Percentiles rank a stretch among this genome's conserved stretches.
Conservation (phyloP, 106 monocot genomes). For the Allium fistulosum region DNA sequence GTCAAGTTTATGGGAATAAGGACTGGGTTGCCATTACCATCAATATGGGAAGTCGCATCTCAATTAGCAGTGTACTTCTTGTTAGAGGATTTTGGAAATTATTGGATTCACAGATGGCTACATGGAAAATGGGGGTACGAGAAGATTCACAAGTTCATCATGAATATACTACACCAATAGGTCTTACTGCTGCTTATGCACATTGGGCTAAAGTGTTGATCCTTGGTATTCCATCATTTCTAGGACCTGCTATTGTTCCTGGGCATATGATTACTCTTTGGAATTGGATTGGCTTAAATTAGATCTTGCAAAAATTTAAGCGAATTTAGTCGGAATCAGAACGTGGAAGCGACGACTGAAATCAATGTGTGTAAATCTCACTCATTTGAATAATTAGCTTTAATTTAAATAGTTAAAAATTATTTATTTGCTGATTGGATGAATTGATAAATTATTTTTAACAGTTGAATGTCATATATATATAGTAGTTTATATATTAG, state of each 20-base stretch:
- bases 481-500: too few species aligned
- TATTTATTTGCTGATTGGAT: too few species aligned
- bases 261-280: conserved; percentile 89
- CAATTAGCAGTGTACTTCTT: conserved; percentile 77
- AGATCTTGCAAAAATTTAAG: too few species aligned
- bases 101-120: conserved; percentile 82
- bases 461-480: too few species aligned
- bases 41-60: conserved; percentile 47
- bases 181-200: conserved; percentile 85
- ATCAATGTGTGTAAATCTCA: too few species aligned
- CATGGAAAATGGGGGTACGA: conserved; percentile 79
- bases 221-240: conserved; percentile 80
- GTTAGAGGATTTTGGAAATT: conserved; percentile 84
- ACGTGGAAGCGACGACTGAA: too few species aligned
- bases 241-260: conserved; percentile 71
- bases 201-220: conserved; percentile 88
- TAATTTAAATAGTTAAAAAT: too few species aligned
- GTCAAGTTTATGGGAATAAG: conserved; percentile 85
- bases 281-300: too few species aligned
- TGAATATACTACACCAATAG: conserved; percentile 85
- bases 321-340: too few species aligned
- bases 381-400: too few species aligned
- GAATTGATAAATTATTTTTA: too few species aligned
- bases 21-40: conserved; percentile 67
- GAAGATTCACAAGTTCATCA: conserved; percentile 89